Evolutionary conservation across 2,329 filamentous ascomycete genomes (phyloP), one percentile per base, ranked within the genome.

Genomic region (Colletotrichum sp.): DNA sequence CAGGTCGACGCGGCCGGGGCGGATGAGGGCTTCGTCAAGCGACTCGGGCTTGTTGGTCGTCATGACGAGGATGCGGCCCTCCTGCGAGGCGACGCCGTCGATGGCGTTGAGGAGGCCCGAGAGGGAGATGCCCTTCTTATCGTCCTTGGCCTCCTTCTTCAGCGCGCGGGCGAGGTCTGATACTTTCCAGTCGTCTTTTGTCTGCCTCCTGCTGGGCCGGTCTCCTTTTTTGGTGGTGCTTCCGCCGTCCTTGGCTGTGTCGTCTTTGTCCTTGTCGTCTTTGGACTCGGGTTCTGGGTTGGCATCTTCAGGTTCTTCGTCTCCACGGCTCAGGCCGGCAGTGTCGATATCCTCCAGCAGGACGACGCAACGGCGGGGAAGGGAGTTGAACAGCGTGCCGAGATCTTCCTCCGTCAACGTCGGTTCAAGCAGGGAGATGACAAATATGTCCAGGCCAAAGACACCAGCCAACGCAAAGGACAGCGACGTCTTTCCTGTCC

Each of bases 31-130:
- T 61, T 92, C 89, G 80, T 96, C 94, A 0, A 96, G 90, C 16
- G 90, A 88, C 79, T 96, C 92, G 4, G 93, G 93, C 75, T 92
- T 90, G 83, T 96, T 97, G 36, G 94, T 95, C 0, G 94, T 96
- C 93, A 96, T 95, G 85, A 96, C 93, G 22, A 96, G 89, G 15
- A 96, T 91, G 61, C 94, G 91, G 30, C 94, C 94, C 84, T 96
- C 94, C 79, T 95, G 94, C 5, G 92, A 94, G 2, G 93, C 94
- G 2, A 96, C 94, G 71, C 95, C 94, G 80, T 98, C 95, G 75
- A 98, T 95, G 74, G 94, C 93, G 83, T 98, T 98, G 68, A 98
- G 89, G 2, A 98, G 88, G 1, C 94, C 94, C 0, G 94, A 95
- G 3, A 97, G 88, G 1, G 94, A 94, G 78, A 96, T 95, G n/a